These are phyloP conservation scores for Capsella rubella DNA, from an alignment of 441 rosid species.

Conservation along the genomic window DNA sequence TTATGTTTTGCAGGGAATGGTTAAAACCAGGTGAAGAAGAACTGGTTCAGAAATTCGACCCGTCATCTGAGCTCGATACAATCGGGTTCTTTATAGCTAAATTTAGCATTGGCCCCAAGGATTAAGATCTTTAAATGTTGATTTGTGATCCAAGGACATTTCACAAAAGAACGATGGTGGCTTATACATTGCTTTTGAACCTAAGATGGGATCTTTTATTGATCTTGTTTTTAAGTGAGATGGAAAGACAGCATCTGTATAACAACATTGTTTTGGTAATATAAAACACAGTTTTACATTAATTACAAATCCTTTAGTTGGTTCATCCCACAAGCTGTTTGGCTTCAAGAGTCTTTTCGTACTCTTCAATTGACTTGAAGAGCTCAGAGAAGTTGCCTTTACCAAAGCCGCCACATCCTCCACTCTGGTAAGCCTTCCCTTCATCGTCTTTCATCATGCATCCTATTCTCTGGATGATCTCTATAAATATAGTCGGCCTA, in stretches of 20 bases:
- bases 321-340: conserved; percentile 43
- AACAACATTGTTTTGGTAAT: neutral
- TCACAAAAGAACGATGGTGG: neutral
- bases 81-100: conserved; percentile 97
- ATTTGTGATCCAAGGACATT: conserved; percentile 16
- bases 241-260: conserved; percentile 8
- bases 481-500: conserved; percentile 95
- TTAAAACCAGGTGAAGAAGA: conserved; percentile 90
- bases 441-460: conserved; percentile 78
- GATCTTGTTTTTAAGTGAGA: conserved; percentile 14
- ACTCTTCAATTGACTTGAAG: conserved; percentile 95
- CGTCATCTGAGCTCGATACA: conserved; percentile 84
- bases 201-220: conserved; percentile 2
- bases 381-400: conserved; percentile 97
- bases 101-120: conserved; percentile 67
- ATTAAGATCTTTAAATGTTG: conserved; percentile 24
- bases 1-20: conserved; percentile 73
- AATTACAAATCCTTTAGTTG: conserved; percentile 13
- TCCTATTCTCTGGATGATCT: conserved; percentile 93
- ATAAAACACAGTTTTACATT: conserved; percentile 17
- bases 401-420: conserved; percentile 97
- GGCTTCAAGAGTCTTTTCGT: conserved; percentile 84
- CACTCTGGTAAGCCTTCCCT: conserved; percentile 82
- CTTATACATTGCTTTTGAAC: conserved; percentile 17
- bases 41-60: conserved; percentile 92